phyloP scores from a whole-genome alignment of 1,284 basidiomycete genomes.

The Pterula multifida region DNA sequence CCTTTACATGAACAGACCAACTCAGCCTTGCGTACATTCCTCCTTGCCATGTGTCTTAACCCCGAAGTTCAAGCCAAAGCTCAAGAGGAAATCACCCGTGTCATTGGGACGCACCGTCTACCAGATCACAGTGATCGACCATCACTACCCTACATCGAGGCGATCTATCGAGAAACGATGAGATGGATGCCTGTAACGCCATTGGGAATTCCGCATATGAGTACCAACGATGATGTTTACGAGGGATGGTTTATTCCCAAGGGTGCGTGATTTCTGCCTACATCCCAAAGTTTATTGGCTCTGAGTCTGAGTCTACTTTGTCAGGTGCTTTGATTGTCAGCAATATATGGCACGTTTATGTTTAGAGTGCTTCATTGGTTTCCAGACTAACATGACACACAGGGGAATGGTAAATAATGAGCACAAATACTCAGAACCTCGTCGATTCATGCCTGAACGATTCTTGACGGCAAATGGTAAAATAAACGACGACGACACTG shows the following conservation, averaged over 20 bases:
- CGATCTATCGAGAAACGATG: conserved; percentile 20
- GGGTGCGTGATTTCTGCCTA: not conserved
- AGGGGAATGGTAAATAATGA: conserved; percentile 20
- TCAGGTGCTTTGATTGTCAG: not conserved
- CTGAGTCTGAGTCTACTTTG: not conserved
- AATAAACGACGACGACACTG: conserved; percentile 15
- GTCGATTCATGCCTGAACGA: conserved; percentile 18
- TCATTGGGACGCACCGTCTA: conserved; percentile 12
- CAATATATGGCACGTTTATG: conserved; percentile 1
- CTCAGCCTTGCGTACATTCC: conserved; percentile 7
- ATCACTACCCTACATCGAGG: conserved; percentile 17
- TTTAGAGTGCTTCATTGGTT: not conserved
- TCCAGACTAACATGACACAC: not conserved
- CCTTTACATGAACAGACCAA: too few relatives aligned
- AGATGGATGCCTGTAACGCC: conserved; percentile 18
- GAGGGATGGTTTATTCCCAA: conserved; percentile 10
- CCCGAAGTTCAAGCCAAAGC: conserved; percentile 14
- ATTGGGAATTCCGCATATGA: conserved; percentile 6
- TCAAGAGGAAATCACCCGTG: conserved; percentile 14
- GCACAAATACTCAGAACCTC: conserved; percentile 15
- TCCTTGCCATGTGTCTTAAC: conserved; percentile 15
- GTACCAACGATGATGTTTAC: conserved; percentile 4
- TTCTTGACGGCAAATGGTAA: conserved; percentile 18
- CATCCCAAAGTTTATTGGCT: not conserved
- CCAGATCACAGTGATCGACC: conserved; percentile 15